Base-by-base conservation (phyloP, 2,329 filamentous ascomycete genomes). In the Fusarium torreyae region DNA sequence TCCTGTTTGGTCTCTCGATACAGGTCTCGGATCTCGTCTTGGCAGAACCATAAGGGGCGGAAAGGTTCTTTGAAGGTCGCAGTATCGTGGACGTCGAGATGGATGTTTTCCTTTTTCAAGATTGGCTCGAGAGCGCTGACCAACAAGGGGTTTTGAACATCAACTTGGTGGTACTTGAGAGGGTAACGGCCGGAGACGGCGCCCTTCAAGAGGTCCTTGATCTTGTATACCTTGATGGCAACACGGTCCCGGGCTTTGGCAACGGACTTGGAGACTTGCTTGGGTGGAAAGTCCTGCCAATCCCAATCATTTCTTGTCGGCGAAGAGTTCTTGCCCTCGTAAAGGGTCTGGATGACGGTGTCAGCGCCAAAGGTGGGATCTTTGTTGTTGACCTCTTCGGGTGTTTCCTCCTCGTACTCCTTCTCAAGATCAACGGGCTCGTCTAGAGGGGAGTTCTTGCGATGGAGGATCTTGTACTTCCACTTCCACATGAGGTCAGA, bases 151-250 rank as follows among this genome's bases (percentile, higher is more conserved):
- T 82, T 85, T 69, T 84, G 83, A 9, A 85, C 65, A 53, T 81
- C 77, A 40, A 86, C 75, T 66, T 69, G 72, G 71, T 83, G 77
- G 59, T 80, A 79, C 49, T 80, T 81, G 55, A 84, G 74, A 13
- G 77, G 74, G 34, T 75, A 79, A n/a, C 74, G 73, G 24, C 81
- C 81, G 0, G 67, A 76, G 38, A 84, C 76, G 56, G 79, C 75
- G 6, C 79, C 76, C 75, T 84, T 83, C 11, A 72, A 71, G 26
- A 61, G 61, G 68, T 85, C 82, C 68, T 82, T 83, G 76, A 81
- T 69, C 77, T 83, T 84, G 81, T 78, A 85, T 20, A 84, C 74
- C 63, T 79, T 82, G 76, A 85, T 81, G 59, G 83, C 81, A 15
- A 81, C 78, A 5, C 79, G 76, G 48, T 81, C 79, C 43, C 83